These are phyloP conservation scores for Saksenaea vasiformis DNA, from an alignment of 371 early-diverging fungal species.

Conservation along the genomic window DNA sequence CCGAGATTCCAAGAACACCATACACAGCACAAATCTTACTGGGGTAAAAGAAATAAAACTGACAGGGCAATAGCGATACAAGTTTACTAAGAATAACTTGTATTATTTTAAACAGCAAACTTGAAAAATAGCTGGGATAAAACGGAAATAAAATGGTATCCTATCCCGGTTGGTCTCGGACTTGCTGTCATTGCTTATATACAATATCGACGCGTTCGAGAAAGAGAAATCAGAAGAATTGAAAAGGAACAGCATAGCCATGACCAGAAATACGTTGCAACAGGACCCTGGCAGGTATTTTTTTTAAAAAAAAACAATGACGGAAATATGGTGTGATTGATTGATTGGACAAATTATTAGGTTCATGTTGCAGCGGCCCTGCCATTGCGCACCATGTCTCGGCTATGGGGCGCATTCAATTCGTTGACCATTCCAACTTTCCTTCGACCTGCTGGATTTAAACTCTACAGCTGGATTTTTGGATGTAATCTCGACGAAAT, in stretches of 20 bases:
- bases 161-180: constrained; percentile 81
- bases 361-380: constrained; percentile 84
- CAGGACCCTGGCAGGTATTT: constrained; percentile 90
- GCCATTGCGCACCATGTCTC: constrained; percentile 86
- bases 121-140: constrained; percentile 54
- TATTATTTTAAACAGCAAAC: constrained; percentile 18
- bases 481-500: constrained; percentile 94
- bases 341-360: constrained; percentile 31
- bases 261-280: constrained; percentile 51
- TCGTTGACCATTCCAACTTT: constrained; percentile 77
- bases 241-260: constrained; percentile 25
- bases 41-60: background rate
- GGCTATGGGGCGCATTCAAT: constrained; percentile 90
- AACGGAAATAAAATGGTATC: constrained; percentile 69
- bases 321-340: background rate
- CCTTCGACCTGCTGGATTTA: constrained; percentile 77
- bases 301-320: constrained; percentile 12
- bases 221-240: constrained; percentile 29
- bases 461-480: constrained; percentile 81
- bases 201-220: constrained; percentile 59
- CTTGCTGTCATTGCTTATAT: constrained; percentile 72
- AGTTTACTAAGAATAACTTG: background rate
- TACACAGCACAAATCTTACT: background rate
- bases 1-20: background rate
- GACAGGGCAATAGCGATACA: background rate